These are phyloP conservation scores for Athelia psychrophila DNA, from an alignment of 1,284 basidiomycete genomes.

Conservation along the genomic window DNA sequence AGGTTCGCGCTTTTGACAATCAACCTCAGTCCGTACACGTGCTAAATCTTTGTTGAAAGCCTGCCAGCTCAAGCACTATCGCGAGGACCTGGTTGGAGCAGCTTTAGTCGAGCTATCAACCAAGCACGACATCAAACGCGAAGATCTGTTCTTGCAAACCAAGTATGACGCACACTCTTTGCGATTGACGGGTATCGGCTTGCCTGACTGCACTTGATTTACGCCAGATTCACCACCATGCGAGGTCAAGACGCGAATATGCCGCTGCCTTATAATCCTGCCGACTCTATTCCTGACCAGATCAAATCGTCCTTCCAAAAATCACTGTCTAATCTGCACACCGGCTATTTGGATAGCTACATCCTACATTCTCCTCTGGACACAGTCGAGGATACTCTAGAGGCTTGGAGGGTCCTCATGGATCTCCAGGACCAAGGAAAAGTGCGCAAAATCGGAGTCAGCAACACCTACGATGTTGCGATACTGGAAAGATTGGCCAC, in stretches of 20 bases:
- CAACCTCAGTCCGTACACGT: conserved; percentile 1
- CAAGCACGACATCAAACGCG: conserved; percentile 54
- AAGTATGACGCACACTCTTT: conserved; percentile 49
- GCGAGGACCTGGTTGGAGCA: conserved; percentile 77
- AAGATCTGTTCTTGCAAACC: conserved; percentile 71
- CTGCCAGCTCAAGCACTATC: conserved; percentile 76
- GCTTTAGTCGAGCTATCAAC: conserved; percentile 54
- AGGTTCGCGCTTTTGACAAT: conserved; percentile 36
- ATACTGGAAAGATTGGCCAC: conserved; percentile 51
- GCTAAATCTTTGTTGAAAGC: conserved; percentile 40
- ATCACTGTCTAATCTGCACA: conserved; percentile 66
- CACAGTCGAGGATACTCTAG: conserved; percentile 54
- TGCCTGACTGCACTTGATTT: conserved; percentile 3
- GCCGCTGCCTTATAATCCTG: conserved; percentile 70
- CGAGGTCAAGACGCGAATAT: conserved; percentile 66
- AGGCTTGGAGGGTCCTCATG: conserved; percentile 65
- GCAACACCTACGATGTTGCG: conserved; percentile 69
- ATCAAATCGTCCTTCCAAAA: conserved; percentile 59
- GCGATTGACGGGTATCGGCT: conserved; percentile 2
- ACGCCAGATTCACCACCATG: conserved; percentile 64
- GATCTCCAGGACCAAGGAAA: conserved; percentile 59
- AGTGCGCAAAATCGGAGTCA: conserved; percentile 66
- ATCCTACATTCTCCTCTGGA: conserved; percentile 74
- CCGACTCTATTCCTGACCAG: conserved; percentile 53
- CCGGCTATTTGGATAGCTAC: conserved; percentile 71